Conservation (phyloP, 106 monocot species). For the Hemerocallis citrina region DNA sequence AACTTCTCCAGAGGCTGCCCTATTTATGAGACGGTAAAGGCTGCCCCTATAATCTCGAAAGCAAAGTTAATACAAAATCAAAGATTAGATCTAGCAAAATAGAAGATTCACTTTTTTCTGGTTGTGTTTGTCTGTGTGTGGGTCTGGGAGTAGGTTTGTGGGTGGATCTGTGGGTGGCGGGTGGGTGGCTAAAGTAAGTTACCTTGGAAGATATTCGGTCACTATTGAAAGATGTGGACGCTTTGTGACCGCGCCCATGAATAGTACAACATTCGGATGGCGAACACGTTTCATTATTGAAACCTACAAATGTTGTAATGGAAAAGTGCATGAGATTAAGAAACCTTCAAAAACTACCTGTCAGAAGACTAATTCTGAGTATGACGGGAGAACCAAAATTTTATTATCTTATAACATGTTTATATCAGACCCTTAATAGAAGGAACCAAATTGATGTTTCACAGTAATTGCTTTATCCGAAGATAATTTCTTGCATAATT, state of each 20-base stretch:
- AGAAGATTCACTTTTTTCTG: neutral
- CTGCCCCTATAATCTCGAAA: slow-evolving; percentile 43
- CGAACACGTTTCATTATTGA: slow-evolving; percentile 76
- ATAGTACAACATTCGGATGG: slow-evolving; percentile 78
- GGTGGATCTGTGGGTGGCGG: too few species aligned
- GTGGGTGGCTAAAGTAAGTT: slow-evolving; percentile 7
- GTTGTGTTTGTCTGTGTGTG: too few species aligned
- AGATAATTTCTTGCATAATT: too few species aligned
- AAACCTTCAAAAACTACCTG: too few species aligned
- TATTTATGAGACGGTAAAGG: slow-evolving; percentile 59
- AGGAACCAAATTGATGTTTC: neutral
- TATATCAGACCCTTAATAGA: neutral
- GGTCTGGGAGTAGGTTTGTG: neutral
- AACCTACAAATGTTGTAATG: slow-evolving; percentile 33
- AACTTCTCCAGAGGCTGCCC: slow-evolving; percentile 44
- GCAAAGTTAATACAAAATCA: neutral
- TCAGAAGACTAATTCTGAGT: too few species aligned
- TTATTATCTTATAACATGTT: neutral
- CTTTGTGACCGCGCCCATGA: slow-evolving; percentile 86
- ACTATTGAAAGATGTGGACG: slow-evolving; percentile 75
- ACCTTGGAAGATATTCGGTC: slow-evolving; percentile 85
- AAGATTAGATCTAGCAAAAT: neutral
- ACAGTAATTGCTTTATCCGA: neutral
- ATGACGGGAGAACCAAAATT: too few species aligned
- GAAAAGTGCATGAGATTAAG: neutral